These are phyloP conservation scores for Cladosporium phlei DNA, from an alignment of 2,329 filamentous ascomycete genomes.

Conservation along the genomic window DNA sequence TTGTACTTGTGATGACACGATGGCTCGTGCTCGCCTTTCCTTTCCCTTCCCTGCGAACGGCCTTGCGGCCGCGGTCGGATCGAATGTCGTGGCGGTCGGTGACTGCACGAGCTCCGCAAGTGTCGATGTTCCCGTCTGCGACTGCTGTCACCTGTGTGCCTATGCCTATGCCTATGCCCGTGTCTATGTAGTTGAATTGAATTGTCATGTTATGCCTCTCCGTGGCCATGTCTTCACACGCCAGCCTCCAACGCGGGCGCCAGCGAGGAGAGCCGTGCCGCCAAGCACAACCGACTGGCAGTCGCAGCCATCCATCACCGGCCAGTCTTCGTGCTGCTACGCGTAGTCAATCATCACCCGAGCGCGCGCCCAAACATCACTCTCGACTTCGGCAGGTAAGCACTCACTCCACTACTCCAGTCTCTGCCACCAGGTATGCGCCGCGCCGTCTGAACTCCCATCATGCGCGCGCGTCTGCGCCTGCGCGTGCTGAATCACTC, in stretches of 20 bases:
- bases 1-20: constrained; percentile 9
- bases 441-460: not conserved
- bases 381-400: not conserved
- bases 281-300: not conserved
- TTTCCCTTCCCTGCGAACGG: not conserved
- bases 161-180: too few species aligned
- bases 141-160: not conserved
- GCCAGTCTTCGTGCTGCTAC: not conserved
- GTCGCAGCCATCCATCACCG: not conserved
- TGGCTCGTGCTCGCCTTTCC: not conserved
- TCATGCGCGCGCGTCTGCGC: constrained; percentile 1
- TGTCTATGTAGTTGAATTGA: too few species aligned
- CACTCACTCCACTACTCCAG: not conserved
- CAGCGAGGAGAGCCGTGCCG: not conserved
- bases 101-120: constrained; percentile 6
- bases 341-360: constrained; percentile 5
- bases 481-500: too few species aligned
- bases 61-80: constrained; percentile 2
- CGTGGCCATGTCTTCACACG: not conserved
- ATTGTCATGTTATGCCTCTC: too few species aligned
- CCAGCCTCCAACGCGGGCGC: not conserved
- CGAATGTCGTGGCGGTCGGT: constrained; percentile 1
- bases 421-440: not conserved
- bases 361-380: constrained; percentile 1
- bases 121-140: not conserved